Conservation (phyloP, 2,329 filamentous ascomycete species). For the Sporothrix globosa region DNA sequence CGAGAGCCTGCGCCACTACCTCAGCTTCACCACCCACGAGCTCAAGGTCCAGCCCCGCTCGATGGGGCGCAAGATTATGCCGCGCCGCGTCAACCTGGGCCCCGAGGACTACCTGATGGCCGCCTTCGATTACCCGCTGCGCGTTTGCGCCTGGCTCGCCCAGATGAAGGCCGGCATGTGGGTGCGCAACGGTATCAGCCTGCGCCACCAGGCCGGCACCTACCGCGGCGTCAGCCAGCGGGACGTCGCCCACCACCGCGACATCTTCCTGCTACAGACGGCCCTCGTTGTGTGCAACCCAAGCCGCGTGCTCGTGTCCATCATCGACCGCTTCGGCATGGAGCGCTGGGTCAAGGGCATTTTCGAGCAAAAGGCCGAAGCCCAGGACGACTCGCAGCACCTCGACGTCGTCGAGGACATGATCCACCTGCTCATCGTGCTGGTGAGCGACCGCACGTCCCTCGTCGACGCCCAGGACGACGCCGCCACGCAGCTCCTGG, state of each 20-base stretch:
- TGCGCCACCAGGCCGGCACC: constrained; percentile 91
- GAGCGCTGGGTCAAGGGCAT: constrained; percentile 82
- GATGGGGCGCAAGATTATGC: constrained; percentile 63
- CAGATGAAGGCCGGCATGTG: constrained; percentile 99
- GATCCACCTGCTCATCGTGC: constrained; percentile 86
- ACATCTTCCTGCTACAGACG: constrained; percentile 91
- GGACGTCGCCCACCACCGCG: constrained; percentile 91
- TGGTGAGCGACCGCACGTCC: constrained; percentile 85
- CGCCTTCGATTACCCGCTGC: constrained; percentile 88
- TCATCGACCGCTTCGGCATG: constrained; percentile 90
- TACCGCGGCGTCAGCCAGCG: constrained; percentile 88
- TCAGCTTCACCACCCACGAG: constrained; percentile 73
- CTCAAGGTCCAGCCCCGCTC: constrained; percentile 66
- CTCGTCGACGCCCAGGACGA: constrained; percentile 68
- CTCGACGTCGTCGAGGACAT: constrained; percentile 95
- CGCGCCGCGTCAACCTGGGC: constrained; percentile 56
- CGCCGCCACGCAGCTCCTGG: constrained; percentile 64
- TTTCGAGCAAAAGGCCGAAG: constrained; percentile 71
- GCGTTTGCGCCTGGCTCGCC: constrained; percentile 93
- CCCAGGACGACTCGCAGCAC: constrained; percentile 84
- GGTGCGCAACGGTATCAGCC: constrained; percentile 95
- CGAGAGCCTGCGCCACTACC: constrained; percentile 66
- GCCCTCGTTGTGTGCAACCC: constrained; percentile 85
- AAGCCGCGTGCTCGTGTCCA: constrained; percentile 79
- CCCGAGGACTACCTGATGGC: constrained; percentile 82